Conservation (phyloP, 768 basidiomycete genomes). For the Gloeophyllum trabeum region DNA sequence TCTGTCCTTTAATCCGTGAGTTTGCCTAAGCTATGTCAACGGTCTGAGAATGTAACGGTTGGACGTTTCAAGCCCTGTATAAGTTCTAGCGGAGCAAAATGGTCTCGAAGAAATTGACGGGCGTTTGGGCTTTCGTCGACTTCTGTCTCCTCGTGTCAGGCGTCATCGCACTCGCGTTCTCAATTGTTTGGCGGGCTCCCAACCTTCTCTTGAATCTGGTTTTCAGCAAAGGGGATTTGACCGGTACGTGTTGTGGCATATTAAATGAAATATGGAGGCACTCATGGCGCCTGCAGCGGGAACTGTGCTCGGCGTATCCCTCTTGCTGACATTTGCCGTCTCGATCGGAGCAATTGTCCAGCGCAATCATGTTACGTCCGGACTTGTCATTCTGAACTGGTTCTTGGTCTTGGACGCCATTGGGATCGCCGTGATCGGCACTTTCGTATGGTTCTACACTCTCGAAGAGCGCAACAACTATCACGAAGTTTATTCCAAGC, state of each 20-base stretch:
- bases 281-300: slow-evolving; percentile 38
- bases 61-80: too few relatives aligned
- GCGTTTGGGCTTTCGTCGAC: slow-evolving; percentile 65
- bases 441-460: slow-evolving; percentile 76
- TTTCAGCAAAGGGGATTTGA: slow-evolving; percentile 43
- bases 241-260: slow-evolving; percentile 30
- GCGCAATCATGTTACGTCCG: slow-evolving; percentile 53
- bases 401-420: slow-evolving; percentile 53
- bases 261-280: not conserved
- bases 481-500: slow-evolving; percentile 39
- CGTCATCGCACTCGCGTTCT: slow-evolving; percentile 48
- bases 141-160: slow-evolving; percentile 63
- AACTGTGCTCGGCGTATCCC: slow-evolving; percentile 50
- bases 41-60: too few relatives aligned
- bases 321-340: slow-evolving; percentile 57
- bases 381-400: slow-evolving; percentile 73
- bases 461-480: slow-evolving; percentile 63
- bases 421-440: slow-evolving; percentile 51
- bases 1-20: too few relatives aligned
- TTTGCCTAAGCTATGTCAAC: too few relatives aligned
- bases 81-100: slow-evolving; percentile 28
- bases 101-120: slow-evolving; percentile 64
- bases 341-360: slow-evolving; percentile 66
- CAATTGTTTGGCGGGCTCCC: slow-evolving; percentile 58
- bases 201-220: slow-evolving; percentile 70